phyloP scores from a whole-genome alignment of 129 eudicot genomes.

The Chrysanthemum makinoi region DNA sequence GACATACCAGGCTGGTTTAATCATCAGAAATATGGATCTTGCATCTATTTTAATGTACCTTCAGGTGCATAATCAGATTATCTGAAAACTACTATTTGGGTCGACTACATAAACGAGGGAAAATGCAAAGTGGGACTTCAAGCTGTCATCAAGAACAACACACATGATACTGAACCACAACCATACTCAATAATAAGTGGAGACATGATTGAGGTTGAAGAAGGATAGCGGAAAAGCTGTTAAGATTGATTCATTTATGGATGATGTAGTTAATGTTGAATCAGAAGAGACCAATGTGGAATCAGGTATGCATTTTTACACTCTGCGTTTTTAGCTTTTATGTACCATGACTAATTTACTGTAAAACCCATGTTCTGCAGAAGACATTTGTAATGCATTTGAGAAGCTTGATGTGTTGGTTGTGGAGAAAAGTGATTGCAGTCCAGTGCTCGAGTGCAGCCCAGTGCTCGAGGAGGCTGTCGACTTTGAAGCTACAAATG shows the following conservation, averaged over 20 bases:
- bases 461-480: not conserved
- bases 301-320: too few relatives aligned
- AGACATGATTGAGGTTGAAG: constrained; percentile 7
- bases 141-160: constrained; percentile 24
- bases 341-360: not conserved
- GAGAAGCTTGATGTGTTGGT: constrained; percentile 26
- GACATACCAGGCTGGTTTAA: constrained; percentile 11
- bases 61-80: constrained; percentile 6
- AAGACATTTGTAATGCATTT: constrained; percentile 25
- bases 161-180: constrained; percentile 14
- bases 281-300: too few relatives aligned
- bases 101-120: constrained; percentile 24
- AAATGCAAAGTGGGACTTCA: not conserved
- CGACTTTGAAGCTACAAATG: not conserved
- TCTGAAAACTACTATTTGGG: constrained; percentile 11
- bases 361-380: constrained; percentile 9
- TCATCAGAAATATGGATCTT: constrained; percentile 17
- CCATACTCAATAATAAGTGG: constrained; percentile 22
- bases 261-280: too few relatives aligned
- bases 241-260: too few relatives aligned
- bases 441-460: too few relatives aligned
- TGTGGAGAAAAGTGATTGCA: not conserved
- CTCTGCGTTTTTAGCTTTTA: too few relatives aligned
- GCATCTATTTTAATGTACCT: constrained; percentile 17
- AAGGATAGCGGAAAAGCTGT: too few relatives aligned